Conservation (phyloP, 805 yeast genomes). For the Metschnikowia santaceciliae region DNA sequence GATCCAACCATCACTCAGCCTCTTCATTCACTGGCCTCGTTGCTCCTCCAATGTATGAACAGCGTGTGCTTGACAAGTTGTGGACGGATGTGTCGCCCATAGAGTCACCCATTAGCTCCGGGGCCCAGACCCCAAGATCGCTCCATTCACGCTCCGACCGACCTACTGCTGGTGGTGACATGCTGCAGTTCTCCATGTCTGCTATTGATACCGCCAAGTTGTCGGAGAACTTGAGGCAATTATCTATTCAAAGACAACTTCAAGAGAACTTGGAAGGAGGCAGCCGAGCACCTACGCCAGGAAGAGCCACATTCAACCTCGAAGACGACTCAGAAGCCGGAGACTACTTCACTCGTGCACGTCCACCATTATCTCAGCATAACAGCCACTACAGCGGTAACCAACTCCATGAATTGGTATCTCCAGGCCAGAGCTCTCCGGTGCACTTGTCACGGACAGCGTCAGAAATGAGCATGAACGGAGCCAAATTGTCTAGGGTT, state of each 20-base stretch:
- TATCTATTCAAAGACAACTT: slow-evolving; percentile 47
- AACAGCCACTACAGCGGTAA: neutral
- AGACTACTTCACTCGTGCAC: slow-evolving; percentile 32
- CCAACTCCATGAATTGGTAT: slow-evolving; percentile 7
- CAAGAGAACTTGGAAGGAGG: slow-evolving; percentile 25
- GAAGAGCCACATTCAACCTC: slow-evolving; percentile 33
- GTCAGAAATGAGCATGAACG: slow-evolving; percentile 39
- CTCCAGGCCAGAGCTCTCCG: slow-evolving; percentile 53
- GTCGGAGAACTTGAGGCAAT: slow-evolving; percentile 48
- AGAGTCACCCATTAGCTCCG: slow-evolving; percentile 44
- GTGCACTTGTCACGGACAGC: slow-evolving; percentile 56
- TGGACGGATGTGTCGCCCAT: slow-evolving; percentile 62
- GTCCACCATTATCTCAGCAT: slow-evolving; percentile 8
- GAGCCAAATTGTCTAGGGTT: slow-evolving; percentile 46
- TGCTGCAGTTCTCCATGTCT: slow-evolving; percentile 31
- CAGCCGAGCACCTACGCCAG: slow-evolving; percentile 15
- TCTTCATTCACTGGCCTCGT: slow-evolving; percentile 41
- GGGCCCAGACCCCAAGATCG: slow-evolving; percentile 37
- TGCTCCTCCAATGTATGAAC: slow-evolving; percentile 86
- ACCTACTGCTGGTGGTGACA: slow-evolving; percentile 9
- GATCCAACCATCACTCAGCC: slow-evolving; percentile 27
- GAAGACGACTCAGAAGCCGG: slow-evolving; percentile 25
- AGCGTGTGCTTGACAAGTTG: slow-evolving; percentile 74
- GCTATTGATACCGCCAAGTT: slow-evolving; percentile 40
- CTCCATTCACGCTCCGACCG: slow-evolving; percentile 8